Evolutionary conservation across 306 rosid genomes (phyloP).

Genomic region (Acmispon strigosus): DNA sequence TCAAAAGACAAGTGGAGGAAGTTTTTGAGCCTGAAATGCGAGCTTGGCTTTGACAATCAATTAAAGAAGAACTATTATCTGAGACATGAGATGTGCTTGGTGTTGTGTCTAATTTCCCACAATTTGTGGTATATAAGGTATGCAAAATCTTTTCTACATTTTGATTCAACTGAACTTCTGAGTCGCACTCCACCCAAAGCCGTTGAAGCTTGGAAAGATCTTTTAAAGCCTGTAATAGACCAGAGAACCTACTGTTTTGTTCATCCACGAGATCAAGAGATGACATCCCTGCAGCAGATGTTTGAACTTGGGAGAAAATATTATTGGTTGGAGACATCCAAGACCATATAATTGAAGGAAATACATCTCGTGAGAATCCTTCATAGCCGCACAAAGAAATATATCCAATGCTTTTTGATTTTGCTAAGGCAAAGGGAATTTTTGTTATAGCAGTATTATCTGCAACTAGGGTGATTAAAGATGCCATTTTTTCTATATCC

Average conservation of each 20-base stretch:
- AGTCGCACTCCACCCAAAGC: background rate
- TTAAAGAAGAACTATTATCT: background rate
- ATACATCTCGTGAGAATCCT: conserved; percentile 13
- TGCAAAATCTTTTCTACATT: background rate
- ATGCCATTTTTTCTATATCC: conserved; percentile 13
- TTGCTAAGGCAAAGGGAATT: conserved; percentile 3
- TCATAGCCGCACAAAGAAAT: conserved; percentile 26
- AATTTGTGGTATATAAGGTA: background rate
- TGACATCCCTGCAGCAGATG: background rate
- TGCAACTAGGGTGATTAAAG: conserved; percentile 9
- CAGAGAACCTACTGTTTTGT: background rate
- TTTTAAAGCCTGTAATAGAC: background rate
- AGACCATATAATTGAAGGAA: conserved; percentile 20
- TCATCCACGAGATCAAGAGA: background rate
- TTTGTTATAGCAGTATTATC: conserved; percentile 28
- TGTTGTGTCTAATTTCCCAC: background rate
- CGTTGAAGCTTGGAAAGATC: background rate
- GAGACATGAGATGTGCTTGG: background rate
- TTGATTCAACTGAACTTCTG: background rate
- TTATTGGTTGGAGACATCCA: conserved; percentile 20
- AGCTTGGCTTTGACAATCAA: too few relatives aligned
- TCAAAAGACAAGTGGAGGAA: background rate
- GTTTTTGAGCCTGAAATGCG: too few relatives aligned
- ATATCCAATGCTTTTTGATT: background rate
- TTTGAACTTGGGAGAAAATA: background rate